Base-by-base conservation (phyloP, 2,329 filamentous ascomycete species). In the Calonectria honghensis region DNA sequence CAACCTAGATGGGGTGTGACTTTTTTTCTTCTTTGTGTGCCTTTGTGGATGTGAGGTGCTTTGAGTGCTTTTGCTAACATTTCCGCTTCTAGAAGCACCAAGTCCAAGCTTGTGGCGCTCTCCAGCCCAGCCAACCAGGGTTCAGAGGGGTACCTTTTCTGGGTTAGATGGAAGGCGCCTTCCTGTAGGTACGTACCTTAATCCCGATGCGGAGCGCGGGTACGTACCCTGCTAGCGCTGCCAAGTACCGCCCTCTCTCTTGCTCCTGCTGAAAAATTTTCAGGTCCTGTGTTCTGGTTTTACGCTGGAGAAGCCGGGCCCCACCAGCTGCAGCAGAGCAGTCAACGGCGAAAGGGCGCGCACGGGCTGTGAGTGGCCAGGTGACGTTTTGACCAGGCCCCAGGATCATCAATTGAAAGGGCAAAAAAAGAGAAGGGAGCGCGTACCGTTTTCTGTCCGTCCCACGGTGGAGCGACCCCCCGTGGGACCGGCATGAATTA, bases 401-500 rank as follows among this genome's bases (percentile, higher is more conserved):
- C 16, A 6, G 52, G 24, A 52, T 52, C 50, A 32, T 7, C 5
- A 32, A n/a, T 9, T 29, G 57, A 37, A 48, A 59, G 50, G 52
- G 29, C 51, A 31, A 64, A 5, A 54, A 13, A 67, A 29, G n/a
- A 35, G 64, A 35, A 50, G 32, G 45, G 20, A 69, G 69, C 48
- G 57, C 48, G 70, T 48, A 73, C 71, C 66, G 71, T 66, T 67
- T 73, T 57, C 45, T 45, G 35, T 29, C 61, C 39, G 35, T 29
- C 61, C 39, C 39, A 32, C 5, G 31, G 71, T 69, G 66, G 71
- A 69, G 66, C 50, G 29, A 24, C 24, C 24, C 32, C 24, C 14
- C 66, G 71, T 73, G 66, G 71, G 66, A 73, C 71, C 71, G 66
- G 66, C 66, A 65, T 65, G 50, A 59, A 66, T 70, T 73, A 7